Evolutionary conservation across 2,329 filamentous ascomycete species (phyloP), one percentile per base, ranked within the genome.

Genomic region (Aspergillus fumigatiaffinis): DNA sequence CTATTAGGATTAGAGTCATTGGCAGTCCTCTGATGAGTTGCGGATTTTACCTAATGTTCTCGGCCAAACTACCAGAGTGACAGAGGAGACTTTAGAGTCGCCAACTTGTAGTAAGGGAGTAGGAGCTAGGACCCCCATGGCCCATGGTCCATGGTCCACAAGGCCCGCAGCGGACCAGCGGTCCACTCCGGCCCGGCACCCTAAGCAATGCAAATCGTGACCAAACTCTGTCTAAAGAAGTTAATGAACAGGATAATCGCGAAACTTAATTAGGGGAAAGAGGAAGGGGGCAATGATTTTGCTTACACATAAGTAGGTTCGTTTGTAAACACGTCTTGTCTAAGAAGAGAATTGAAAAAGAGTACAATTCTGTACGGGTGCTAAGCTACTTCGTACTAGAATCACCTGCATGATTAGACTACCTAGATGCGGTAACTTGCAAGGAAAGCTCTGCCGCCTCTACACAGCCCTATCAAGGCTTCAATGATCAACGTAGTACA

Each of bases 151-250:
- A 64, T 49, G 62, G 57, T 60, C 62, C 61, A 63, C 62, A 56
- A 56, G 62, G 59, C 63, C 62, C 62, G 58, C 61, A 52, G 64
- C 63, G 63, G 61, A 63, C 64, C 61, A 52, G 64, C 61, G 63
- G 61, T 65, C 64, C 64, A 66, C 63, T 63, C 64, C 64, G 64
- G 64, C 44, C 64, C 64, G 64, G 58, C 59, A 63, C 56, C 54
- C 63, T 63, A 64, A 63, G 64, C 63, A 64, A 57, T 61, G 63
- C 61, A 63, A 65, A 65, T 63, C 63, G 47, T 62, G 42, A 46
- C 42, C 42, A 46, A 46, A 46, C n/a, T 46, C 42, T 23, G 51
- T 50, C 20, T 28, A 48, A 41, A 56, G 53, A 21, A 47, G 28
- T 51, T 49, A 46, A 25, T 25, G 52, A 50, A 54, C 44, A 54